A percentile compares a stretch with the other conserved stretches of the same genome.
These are phyloP conservation scores for Pythium aristosporum DNA, from an alignment of 352 stramenopile species.

Conservation along the genomic window DNA sequence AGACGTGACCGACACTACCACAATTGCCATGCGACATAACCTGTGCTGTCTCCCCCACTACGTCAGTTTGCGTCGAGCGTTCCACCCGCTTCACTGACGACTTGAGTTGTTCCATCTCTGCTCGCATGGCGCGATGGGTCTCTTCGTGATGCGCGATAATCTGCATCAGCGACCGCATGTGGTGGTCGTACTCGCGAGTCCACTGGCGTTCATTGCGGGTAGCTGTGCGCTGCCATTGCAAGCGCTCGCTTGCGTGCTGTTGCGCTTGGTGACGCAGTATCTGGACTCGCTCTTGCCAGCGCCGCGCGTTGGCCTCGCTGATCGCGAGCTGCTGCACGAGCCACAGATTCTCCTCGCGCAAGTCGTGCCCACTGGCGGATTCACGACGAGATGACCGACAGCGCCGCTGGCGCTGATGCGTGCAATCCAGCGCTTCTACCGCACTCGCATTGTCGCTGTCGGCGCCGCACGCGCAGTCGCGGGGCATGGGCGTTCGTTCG, in stretches of 20 bases:
- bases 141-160: conserved; percentile 51
- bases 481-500: too few relatives aligned
- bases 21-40: neutral
- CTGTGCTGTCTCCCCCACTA: neutral
- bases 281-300: conserved; percentile 15
- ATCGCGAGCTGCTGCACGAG: conserved; percentile 36
- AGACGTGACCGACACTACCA: neutral
- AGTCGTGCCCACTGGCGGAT: neutral
- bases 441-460: too few relatives aligned
- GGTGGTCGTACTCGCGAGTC: conserved; percentile 43
- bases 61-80: neutral
- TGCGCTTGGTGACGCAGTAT: conserved; percentile 24
- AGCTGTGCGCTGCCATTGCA: conserved; percentile 8
- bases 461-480: too few relatives aligned
- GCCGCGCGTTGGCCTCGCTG: conserved; percentile 20
- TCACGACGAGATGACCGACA: neutral
- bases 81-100: neutral
- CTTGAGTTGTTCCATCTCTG: conserved; percentile 25
- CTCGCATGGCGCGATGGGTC: conserved; percentile 15
- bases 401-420: neutral
- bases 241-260: conserved; percentile 22
- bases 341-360: conserved; percentile 42
- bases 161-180: conserved; percentile 44
- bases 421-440: neutral
- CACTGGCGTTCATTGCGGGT: conserved; percentile 33